Evolutionary conservation across 306 rosid genomes (phyloP).

Genomic region (Quercus wislizeni): DNA sequence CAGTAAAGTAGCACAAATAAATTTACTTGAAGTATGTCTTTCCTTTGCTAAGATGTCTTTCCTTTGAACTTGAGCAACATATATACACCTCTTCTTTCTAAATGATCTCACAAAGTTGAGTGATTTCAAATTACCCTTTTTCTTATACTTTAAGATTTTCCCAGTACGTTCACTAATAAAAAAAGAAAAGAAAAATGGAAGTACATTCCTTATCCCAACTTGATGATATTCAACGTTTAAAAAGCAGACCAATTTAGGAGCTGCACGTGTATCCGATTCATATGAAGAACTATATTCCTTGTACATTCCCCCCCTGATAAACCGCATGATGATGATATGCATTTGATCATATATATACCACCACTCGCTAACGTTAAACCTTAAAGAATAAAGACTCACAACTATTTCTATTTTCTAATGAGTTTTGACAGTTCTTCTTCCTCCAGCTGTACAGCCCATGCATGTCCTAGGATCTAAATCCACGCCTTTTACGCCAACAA

Average conservation of each 20-base stretch:
- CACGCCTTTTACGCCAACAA: neutral
- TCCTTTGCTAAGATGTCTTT: too few species aligned
- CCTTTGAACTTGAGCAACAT: too few species aligned
- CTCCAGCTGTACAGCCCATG: neutral
- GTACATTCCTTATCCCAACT: neutral
- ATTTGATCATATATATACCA: neutral
- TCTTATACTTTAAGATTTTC: too few species aligned
- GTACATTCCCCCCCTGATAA: neutral
- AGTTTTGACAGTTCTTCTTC: neutral
- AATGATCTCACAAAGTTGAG: too few species aligned
- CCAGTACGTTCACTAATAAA: too few species aligned
- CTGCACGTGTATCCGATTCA: slow-evolving; percentile 15
- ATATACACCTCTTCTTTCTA: too few species aligned
- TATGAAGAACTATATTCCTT: neutral
- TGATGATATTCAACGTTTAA: neutral
- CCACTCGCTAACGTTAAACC: too few species aligned
- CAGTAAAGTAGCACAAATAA: too few species aligned
- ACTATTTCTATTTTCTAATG: neutral
- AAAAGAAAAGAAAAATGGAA: too few species aligned
- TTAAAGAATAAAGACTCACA: neutral
- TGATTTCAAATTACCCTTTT: too few species aligned
- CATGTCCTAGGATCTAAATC: neutral
- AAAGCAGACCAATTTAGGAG: neutral
- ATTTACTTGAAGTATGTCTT: too few species aligned
- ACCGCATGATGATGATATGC: neutral